Percentiles rank a stretch among this genome's conserved stretches.
Conservation (phyloP, 2,329 filamentous ascomycete genomes). For the Apiospora arundinis region DNA sequence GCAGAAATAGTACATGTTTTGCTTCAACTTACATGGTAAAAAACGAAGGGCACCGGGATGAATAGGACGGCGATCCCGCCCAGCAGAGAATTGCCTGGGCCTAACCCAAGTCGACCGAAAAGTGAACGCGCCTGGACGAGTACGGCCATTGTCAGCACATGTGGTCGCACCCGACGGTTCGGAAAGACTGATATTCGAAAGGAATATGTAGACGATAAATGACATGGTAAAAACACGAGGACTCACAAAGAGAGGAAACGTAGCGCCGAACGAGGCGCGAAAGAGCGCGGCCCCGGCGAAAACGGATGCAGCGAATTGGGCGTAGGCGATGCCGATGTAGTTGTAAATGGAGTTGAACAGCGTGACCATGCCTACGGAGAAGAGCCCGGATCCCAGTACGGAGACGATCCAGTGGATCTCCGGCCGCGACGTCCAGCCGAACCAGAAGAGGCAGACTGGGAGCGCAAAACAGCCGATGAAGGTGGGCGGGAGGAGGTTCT, state of each 20-base stretch:
- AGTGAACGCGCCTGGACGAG: conserved; percentile 26
- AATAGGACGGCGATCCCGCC: conserved; percentile 32
- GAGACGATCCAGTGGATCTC: conserved; percentile 53
- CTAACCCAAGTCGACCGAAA: conserved; percentile 30
- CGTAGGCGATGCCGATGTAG: conserved; percentile 35
- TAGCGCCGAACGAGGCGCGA: conserved; percentile 30
- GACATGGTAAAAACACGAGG: background rate
- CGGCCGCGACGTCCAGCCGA: conserved; percentile 52
- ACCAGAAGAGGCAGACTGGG: conserved; percentile 50
- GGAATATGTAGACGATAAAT: no score
- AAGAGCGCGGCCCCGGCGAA: conserved; percentile 34
- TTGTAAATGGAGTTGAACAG: conserved; percentile 36
- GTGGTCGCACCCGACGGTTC: no score
- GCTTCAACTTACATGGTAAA: conserved; percentile 29
- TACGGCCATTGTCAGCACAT: background rate
- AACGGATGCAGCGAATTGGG: conserved; percentile 30
- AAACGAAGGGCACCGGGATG: conserved; percentile 31
- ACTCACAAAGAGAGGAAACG: conserved; percentile 35
- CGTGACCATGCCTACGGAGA: conserved; percentile 39
- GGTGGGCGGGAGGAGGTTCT: conserved; percentile 28
- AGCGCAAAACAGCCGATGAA: conserved; percentile 63
- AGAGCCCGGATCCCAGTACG: conserved; percentile 57
- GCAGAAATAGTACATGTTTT: accelerated
- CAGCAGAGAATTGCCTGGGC: conserved; percentile 31
- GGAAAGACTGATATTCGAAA: no score